phyloP scores from a whole-genome alignment of 2,329 filamentous ascomycete genomes.

The Colletotrichum trifolii region DNA sequence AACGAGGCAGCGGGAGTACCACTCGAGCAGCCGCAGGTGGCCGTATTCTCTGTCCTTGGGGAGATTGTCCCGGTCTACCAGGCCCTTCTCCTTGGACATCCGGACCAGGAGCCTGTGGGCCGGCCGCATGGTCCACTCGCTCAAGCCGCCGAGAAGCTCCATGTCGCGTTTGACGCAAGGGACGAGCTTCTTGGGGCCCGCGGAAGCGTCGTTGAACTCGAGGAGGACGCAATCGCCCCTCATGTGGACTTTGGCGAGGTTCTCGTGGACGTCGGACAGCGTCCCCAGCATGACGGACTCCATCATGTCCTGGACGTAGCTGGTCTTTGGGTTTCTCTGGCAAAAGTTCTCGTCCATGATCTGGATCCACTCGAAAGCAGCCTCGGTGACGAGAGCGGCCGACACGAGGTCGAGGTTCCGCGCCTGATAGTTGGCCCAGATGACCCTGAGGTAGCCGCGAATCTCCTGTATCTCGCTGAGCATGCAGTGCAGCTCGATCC shows the following conservation, averaged over 20 bases:
- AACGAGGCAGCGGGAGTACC: neutral
- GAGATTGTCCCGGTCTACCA: neutral
- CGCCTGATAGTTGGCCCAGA: neutral
- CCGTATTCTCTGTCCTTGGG: neutral
- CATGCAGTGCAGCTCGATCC: slow-evolving; percentile 1
- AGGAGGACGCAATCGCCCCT: neutral
- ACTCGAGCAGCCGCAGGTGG: neutral
- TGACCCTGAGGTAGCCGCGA: neutral
- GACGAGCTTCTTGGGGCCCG: too few relatives aligned
- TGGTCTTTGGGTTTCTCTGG: neutral
- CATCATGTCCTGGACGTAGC: neutral
- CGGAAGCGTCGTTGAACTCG: too few relatives aligned
- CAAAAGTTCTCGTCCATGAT: slow-evolving; percentile 8
- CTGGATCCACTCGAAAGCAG: neutral
- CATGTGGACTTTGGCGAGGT: neutral
- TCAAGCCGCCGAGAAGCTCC: too few relatives aligned
- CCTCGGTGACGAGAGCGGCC: neutral
- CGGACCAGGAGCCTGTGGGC: too few relatives aligned
- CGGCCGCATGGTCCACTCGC: too few relatives aligned
- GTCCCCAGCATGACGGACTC: neutral
- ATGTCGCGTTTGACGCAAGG: too few relatives aligned
- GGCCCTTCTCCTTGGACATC: neutral
- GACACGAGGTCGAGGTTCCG: neutral
- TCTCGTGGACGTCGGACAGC: neutral
- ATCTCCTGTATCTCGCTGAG: neutral